Evolutionary conservation across 2,329 filamentous ascomycete species (phyloP).

Genomic region (Paracoccidioides lutzii): DNA sequence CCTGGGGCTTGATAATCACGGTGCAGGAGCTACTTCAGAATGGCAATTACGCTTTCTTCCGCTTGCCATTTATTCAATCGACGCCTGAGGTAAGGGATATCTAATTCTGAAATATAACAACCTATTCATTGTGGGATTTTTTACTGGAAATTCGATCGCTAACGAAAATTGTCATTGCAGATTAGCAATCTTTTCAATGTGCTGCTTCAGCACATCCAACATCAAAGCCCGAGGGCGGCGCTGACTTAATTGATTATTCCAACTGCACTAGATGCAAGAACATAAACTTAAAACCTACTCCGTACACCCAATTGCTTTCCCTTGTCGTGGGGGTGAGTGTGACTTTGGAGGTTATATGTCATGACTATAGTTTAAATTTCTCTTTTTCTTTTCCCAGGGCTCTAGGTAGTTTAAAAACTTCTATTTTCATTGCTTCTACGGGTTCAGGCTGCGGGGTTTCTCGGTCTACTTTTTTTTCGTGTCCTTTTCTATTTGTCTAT

Average conservation of each 20-base stretch:
- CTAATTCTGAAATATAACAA: slow-evolving; percentile 8
- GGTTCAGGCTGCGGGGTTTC: neutral
- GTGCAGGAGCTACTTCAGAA: slow-evolving; percentile 86
- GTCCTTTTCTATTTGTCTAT: neutral
- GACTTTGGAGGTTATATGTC: neutral
- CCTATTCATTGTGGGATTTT: neutral
- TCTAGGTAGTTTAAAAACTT: slow-evolving; percentile 1
- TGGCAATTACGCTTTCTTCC: slow-evolving; percentile 81
- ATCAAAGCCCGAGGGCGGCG: slow-evolving; percentile 33
- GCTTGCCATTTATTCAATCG: slow-evolving; percentile 80
- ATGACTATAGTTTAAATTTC: neutral
- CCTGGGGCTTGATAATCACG: slow-evolving; percentile 86
- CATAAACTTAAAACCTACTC: neutral
- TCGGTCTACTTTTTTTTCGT: neutral
- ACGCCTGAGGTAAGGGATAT: slow-evolving; percentile 58
- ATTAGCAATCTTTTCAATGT: slow-evolving; percentile 35
- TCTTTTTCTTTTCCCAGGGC: neutral
- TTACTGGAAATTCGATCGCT: neutral
- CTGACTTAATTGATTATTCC: slow-evolving; percentile 1
- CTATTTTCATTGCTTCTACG: neutral
- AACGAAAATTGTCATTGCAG: slow-evolving; percentile 14
- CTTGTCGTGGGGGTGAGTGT: neutral
- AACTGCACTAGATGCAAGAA: neutral
- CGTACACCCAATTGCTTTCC: neutral
- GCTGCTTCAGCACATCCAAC: slow-evolving; percentile 34